Base-by-base conservation (phyloP, 768 basidiomycete species). In the Mycena albidolilacea region DNA sequence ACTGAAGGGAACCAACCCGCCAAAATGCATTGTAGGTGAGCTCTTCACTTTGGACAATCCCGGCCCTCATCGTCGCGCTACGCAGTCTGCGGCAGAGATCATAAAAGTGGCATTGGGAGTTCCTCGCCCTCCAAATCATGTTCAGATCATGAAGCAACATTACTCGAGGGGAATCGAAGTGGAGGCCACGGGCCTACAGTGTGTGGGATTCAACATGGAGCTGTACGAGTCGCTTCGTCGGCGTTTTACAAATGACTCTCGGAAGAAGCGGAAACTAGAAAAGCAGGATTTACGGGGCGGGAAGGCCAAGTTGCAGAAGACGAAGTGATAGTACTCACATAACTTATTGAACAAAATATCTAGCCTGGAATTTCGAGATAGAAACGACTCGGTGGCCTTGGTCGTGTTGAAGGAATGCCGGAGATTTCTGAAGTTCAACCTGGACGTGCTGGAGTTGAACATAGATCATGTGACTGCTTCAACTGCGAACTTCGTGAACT, bases 101-200 rank as follows among this genome's bases (percentile, higher is more conserved):
- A 23, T 21, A 0, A 54, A 64, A 3, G 69, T 60, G 14, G 54
- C 62, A 3, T 15, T 70, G 21, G 69, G 69, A 0, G 17, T 64
- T 14, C 61, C 41, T 3, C 17, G 35, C 7, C 69, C 62, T 8
- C 1, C 4, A 7, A 15, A 35, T 21, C 8, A 23, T 21, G n/a
- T 7, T 19, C 7, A 70, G n/a, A n/a, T 63, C 43, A 37, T 70
- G 9, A 9, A 37, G 12, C 23, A 46, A 55, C 44, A 50, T 7
- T 70, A 43, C 19, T 44, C 63, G 0, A 57, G 59, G 5, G 63
- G 69, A 3, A 50, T 70, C 14, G 38, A 23, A 65, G 69, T 70
- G 7, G 57, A 38, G 35, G 69, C 69, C 5, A 65, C 69, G 0
- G 69, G 63, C 2, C 37, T 70, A 5, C 69, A 70, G 44, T 65